Conservation (phyloP, 2,329 filamentous ascomycete species). For the Arthrocladium fulminans region DNA sequence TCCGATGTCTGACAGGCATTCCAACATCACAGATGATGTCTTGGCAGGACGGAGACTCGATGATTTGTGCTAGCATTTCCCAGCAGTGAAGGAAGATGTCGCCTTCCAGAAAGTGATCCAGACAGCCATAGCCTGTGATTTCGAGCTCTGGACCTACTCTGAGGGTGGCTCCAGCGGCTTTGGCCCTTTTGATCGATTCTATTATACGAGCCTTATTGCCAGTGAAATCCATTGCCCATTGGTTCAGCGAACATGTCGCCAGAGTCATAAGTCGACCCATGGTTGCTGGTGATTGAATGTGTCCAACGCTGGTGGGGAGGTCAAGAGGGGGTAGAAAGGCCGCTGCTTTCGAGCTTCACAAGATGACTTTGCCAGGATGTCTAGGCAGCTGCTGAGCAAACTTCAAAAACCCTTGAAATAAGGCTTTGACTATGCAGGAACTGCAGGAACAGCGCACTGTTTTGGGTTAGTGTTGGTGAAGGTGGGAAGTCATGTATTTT, state of each 20-base stretch:
- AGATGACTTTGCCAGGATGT: too few relatives aligned
- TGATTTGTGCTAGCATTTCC: constrained; percentile 54
- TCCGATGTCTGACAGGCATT: constrained; percentile 26
- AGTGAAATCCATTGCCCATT: constrained; percentile 48
- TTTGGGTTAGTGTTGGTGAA: too few relatives aligned
- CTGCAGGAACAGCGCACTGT: too few relatives aligned
- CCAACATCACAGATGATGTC: constrained; percentile 55
- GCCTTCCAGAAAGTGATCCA: constrained; percentile 52
- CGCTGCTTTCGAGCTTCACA: too few relatives aligned
- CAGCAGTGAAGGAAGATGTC: constrained; percentile 53
- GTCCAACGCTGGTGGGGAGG: too few relatives aligned
- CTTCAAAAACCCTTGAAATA: too few relatives aligned
- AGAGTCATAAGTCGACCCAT: constrained; percentile 13
- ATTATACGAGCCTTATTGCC: constrained; percentile 57
- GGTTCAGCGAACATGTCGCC: constrained; percentile 13
- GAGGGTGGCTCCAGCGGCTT: constrained; percentile 53
- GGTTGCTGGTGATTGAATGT: too few relatives aligned
- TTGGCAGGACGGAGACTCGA: constrained; percentile 51
- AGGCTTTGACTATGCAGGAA: too few relatives aligned
- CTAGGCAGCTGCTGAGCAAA: too few relatives aligned
- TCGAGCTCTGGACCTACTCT: constrained; percentile 50
- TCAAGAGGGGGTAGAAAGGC: too few relatives aligned
- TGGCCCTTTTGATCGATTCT: constrained; percentile 52
- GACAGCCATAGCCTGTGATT: constrained; percentile 55
- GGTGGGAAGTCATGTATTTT: too few relatives aligned